Conservation (phyloP, 2,329 filamentous ascomycete genomes). For the Aspergillus udagawae region DNA sequence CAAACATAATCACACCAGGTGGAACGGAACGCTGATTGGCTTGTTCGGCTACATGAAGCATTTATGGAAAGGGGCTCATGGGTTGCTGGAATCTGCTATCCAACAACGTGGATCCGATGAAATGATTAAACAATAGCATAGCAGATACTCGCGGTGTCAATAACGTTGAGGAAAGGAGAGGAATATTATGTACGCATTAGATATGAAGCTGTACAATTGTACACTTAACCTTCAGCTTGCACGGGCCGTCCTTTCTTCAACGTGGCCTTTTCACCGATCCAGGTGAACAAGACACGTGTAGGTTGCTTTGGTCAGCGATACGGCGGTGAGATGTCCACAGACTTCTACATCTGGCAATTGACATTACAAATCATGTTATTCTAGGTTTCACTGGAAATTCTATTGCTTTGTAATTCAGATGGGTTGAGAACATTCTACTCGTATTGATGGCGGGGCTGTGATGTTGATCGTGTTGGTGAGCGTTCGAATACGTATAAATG, state of each 20-base stretch:
- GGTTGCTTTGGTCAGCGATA: background rate
- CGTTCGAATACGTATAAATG: background rate
- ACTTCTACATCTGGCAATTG: background rate
- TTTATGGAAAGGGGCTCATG: too few relatives aligned
- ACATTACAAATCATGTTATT: background rate
- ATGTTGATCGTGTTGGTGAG: too few relatives aligned
- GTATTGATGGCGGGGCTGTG: background rate
- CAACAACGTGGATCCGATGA: too few relatives aligned
- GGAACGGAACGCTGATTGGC: too few relatives aligned
- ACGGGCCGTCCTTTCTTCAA: background rate
- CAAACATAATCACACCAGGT: too few relatives aligned
- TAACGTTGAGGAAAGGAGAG: too few relatives aligned
- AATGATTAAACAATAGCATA: too few relatives aligned
- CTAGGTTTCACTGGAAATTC: background rate
- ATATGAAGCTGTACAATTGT: background rate
- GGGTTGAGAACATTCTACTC: background rate
- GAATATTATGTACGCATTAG: too few relatives aligned
- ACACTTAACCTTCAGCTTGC: background rate
- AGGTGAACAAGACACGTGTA: background rate
- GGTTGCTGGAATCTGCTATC: too few relatives aligned
- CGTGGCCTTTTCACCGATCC: background rate
- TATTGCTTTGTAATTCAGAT: background rate
- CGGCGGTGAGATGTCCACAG: background rate
- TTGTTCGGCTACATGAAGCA: too few relatives aligned
- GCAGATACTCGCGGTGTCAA: too few relatives aligned